Evolutionary conservation across 352 stramenopile genomes (phyloP).

Genomic region (Globisporangium irregulare): DNA sequence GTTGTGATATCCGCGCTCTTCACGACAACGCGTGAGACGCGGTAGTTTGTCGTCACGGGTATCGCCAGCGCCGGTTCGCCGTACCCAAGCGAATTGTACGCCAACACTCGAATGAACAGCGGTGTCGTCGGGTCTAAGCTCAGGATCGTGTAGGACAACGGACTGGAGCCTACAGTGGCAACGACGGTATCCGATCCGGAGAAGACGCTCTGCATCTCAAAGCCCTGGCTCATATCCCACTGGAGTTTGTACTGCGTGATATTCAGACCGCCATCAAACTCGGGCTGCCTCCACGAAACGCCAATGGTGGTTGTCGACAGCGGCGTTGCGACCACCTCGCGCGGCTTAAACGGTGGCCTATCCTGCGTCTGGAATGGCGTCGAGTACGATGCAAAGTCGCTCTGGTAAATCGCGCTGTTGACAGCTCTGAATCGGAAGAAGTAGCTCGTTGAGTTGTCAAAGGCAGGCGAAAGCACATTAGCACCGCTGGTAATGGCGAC

Average conservation of each 20-base stretch:
- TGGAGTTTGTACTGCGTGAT: constrained; percentile 92
- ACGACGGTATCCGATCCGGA: constrained; percentile 43
- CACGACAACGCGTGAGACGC: constrained; percentile 46
- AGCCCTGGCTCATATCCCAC: constrained; percentile 87
- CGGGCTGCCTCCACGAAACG: constrained; percentile 78
- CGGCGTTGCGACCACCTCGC: constrained; percentile 32
- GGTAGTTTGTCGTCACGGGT: constrained; percentile 46
- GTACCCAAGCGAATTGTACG: constrained; percentile 79
- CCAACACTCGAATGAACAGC: constrained; percentile 83
- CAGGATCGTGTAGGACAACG: constrained; percentile 35
- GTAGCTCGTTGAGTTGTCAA: constrained; percentile 38
- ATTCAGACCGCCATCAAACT: constrained; percentile 58
- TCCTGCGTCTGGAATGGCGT: constrained; percentile 25
- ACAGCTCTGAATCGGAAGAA: constrained; percentile 32
- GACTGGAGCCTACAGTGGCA: background rate
- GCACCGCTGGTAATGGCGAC: background rate
- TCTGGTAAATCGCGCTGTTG: constrained; percentile 36
- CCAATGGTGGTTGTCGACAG: constrained; percentile 34
- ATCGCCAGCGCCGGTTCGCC: constrained; percentile 43
- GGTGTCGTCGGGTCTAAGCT: constrained; percentile 37
- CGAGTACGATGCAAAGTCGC: constrained; percentile 20
- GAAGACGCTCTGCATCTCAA: constrained; percentile 73
- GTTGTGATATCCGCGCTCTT: constrained; percentile 29
- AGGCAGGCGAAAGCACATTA: background rate
- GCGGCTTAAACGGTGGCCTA: constrained; percentile 29